phyloP scores from a whole-genome alignment of 352 stramenopile genomes.

The Pseudoperonospora humuli region DNA sequence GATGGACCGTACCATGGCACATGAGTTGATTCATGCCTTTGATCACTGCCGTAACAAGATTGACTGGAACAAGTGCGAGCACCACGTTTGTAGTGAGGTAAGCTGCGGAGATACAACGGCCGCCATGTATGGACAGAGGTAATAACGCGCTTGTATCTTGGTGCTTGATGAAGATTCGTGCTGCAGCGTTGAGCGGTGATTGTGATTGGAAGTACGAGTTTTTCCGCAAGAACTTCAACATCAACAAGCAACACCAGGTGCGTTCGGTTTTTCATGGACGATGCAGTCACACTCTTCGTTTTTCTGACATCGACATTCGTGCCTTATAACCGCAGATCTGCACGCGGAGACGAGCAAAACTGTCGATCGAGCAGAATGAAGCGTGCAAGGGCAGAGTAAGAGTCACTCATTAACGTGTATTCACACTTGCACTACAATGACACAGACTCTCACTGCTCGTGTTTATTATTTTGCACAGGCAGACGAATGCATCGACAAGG shows the following conservation, averaged over 20 bases:
- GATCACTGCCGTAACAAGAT: constrained; percentile 91
- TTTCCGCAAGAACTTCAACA: constrained; percentile 87
- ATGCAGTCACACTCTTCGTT: not conserved
- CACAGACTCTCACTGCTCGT: not conserved
- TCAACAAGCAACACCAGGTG: constrained; percentile 86
- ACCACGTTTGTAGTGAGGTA: constrained; percentile 90
- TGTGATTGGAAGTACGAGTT: constrained; percentile 90
- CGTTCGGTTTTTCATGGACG: not conserved
- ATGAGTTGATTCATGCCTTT: constrained; percentile 92
- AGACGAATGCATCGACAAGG: constrained; percentile 79
- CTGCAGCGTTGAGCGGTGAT: constrained; percentile 78
- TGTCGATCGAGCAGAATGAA: constrained; percentile 71
- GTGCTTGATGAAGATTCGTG: constrained; percentile 36
- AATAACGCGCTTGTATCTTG: not conserved
- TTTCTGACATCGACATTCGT: constrained; percentile 1
- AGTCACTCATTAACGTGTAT: not conserved
- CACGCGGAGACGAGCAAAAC: constrained; percentile 80
- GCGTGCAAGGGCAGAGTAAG: constrained; percentile 69
- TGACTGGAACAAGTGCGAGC: constrained; percentile 89
- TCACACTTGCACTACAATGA: not conserved
- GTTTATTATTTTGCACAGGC: constrained; percentile 31
- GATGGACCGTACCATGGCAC: constrained; percentile 89
- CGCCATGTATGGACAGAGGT: not conserved
- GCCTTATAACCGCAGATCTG: constrained; percentile 47
- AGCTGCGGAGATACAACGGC: not conserved